phyloP scores from a whole-genome alignment of 225 moss, liverwort and hornwort species.

The Pseudoscleropodium purum region DNA sequence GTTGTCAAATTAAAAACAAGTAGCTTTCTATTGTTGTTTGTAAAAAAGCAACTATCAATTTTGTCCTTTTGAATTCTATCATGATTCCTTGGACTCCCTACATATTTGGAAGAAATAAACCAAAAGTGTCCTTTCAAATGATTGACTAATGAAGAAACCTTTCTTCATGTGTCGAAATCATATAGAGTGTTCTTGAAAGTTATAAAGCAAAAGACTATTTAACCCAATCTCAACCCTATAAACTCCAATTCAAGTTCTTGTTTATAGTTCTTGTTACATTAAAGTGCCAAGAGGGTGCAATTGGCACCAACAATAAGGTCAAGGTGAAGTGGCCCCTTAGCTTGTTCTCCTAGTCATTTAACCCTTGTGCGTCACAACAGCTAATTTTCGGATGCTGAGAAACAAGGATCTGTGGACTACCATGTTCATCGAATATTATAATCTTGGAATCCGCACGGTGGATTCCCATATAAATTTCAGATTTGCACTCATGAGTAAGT shows the following conservation, averaged over 20 bases:
- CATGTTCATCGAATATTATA: no score
- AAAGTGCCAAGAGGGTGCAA: not conserved
- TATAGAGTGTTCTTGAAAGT: accelerated
- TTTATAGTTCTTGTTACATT: not conserved
- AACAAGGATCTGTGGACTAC: no score
- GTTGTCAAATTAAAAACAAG: not conserved
- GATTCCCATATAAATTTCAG: no score
- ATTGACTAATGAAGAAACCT: not conserved
- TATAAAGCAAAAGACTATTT: not conserved
- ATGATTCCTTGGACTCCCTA: not conserved
- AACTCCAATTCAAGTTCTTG: not conserved
- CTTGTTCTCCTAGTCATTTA: no score
- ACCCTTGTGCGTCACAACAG: no score
- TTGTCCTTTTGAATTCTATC: not conserved
- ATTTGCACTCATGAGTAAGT: no score
- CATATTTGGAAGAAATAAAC: accelerated
- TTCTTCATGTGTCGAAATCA: not conserved
- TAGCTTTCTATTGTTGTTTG: not conserved
- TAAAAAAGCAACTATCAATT: accelerated
- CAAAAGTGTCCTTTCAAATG: not conserved
- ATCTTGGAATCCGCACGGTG: no score
- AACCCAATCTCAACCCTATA: not conserved
- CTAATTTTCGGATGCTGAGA: no score
- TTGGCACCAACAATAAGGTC: not conserved
- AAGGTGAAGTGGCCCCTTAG: accelerated